Evolutionary conservation across 768 basidiomycete species (phyloP).

Genomic region (Podaxis mareebaensis): DNA sequence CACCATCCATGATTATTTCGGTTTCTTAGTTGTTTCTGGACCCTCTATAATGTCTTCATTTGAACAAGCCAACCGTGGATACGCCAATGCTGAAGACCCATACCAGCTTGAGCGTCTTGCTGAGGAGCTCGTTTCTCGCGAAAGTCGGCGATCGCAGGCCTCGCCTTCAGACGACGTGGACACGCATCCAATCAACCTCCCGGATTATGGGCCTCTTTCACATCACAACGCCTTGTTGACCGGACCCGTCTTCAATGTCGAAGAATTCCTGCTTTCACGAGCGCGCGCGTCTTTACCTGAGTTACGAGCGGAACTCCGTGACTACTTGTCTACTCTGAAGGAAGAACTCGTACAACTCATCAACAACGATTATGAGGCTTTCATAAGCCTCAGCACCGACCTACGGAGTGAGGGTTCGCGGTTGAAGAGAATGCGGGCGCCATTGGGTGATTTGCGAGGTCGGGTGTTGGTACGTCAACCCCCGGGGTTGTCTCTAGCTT

Average conservation of each 20-base stretch:
- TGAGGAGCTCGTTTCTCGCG: constrained; percentile 65
- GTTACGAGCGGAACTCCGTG: constrained; percentile 81
- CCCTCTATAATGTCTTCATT: neutral
- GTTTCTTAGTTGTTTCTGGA: neutral
- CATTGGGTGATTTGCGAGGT: constrained; percentile 60
- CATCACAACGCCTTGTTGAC: constrained; percentile 77
- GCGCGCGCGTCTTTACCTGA: constrained; percentile 85
- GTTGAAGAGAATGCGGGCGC: constrained; percentile 65
- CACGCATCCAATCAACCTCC: constrained; percentile 47
- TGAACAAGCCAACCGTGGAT: neutral
- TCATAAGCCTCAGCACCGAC: constrained; percentile 94
- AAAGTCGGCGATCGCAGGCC: constrained; percentile 27
- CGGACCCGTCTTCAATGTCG: constrained; percentile 72
- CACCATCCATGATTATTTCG: neutral
- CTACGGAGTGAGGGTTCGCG: constrained; percentile 81
- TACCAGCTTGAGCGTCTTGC: constrained; percentile 72
- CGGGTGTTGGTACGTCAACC: constrained; percentile 64
- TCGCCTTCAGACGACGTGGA: constrained; percentile 18
- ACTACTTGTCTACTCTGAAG: constrained; percentile 81
- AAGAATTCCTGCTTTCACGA: constrained; percentile 86
- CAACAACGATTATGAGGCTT: constrained; percentile 98
- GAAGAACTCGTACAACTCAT: constrained; percentile 95
- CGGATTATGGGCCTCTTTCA: constrained; percentile 69
- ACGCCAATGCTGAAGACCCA: constrained; percentile 40
- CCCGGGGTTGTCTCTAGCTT: neutral